Evolutionary conservation across 306 rosid species (phyloP).

Genomic region (Amphicarpaea edgeworthii): DNA sequence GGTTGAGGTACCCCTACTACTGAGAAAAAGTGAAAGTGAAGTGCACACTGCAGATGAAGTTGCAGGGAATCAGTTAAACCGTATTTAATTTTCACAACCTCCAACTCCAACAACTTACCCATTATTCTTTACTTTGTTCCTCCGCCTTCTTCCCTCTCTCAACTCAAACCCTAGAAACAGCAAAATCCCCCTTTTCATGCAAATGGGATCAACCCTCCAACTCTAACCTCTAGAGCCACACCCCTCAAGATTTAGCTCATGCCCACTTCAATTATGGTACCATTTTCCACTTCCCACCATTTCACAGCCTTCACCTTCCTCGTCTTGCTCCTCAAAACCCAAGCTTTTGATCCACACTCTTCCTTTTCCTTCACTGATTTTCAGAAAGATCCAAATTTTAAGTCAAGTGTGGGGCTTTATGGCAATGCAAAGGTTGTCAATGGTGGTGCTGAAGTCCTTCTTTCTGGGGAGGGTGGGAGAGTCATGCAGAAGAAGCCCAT

Average conservation of each 20-base stretch:
- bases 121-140: constrained; percentile 73
- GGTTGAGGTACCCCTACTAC: constrained; percentile 49
- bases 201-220: constrained; percentile 57
- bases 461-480: constrained; percentile 65
- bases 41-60: constrained; percentile 49
- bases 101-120: constrained; percentile 64
- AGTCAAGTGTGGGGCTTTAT: constrained; percentile 61
- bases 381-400: constrained; percentile 62
- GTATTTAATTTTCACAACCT: constrained; percentile 80
- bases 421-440: constrained; percentile 71
- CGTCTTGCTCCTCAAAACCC: constrained; percentile 58
- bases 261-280: constrained; percentile 72
- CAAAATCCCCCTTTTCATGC: constrained; percentile 53
- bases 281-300: constrained; percentile 52
- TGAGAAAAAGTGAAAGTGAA: constrained; percentile 52
- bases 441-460: constrained; percentile 66
- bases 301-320: constrained; percentile 49
- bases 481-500: constrained; percentile 72
- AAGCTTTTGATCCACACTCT: constrained; percentile 53
- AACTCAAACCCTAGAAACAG: constrained; percentile 72
- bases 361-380: constrained; percentile 71
- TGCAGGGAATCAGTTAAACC: constrained; percentile 59
- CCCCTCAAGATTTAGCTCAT: constrained; percentile 57
- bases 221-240: constrained; percentile 51
- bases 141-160: constrained; percentile 53